These are phyloP conservation scores for Pythium aphanidermatum DNA, from an alignment of 352 stramenopile species.

Conservation along the genomic window DNA sequence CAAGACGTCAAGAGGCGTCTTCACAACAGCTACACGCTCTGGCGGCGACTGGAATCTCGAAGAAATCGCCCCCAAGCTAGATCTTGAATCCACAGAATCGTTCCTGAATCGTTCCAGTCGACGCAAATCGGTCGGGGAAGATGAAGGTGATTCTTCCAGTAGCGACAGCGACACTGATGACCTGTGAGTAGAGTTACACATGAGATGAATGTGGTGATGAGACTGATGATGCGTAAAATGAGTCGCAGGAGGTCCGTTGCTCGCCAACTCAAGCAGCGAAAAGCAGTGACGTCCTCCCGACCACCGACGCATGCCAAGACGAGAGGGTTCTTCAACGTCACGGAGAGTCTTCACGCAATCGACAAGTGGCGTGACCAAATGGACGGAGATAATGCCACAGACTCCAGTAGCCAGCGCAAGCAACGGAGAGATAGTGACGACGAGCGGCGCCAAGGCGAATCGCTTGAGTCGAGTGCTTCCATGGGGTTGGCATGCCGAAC, in stretches of 20 bases:
- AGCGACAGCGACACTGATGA: conserved; percentile 47
- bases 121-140: neutral
- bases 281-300: conserved; percentile 12
- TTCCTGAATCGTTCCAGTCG: conserved; percentile 15
- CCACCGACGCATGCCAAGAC: conserved; percentile 13
- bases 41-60: conserved; percentile 57
- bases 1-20: conserved; percentile 46
- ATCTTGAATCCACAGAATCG: conserved; percentile 35
- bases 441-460: neutral
- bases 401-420: neutral
- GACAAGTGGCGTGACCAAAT: conserved; percentile 69
- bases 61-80: conserved; percentile 42
- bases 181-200: conserved; percentile 34
- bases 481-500: conserved; percentile 37
- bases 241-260: conserved; percentile 8
- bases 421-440: too few relatives aligned
- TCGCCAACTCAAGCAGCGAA: conserved; percentile 18
- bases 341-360: conserved; percentile 62
- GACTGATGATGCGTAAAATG: too few relatives aligned
- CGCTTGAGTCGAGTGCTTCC: neutral
- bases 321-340: conserved; percentile 65
- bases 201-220: conserved; percentile 1
- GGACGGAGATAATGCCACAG: conserved; percentile 29
- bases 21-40: conserved; percentile 20
- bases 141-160: conserved; percentile 13